Base-by-base conservation (phyloP, 495 filamentous ascomycete genomes). In the Aspergillus sparsus region DNA sequence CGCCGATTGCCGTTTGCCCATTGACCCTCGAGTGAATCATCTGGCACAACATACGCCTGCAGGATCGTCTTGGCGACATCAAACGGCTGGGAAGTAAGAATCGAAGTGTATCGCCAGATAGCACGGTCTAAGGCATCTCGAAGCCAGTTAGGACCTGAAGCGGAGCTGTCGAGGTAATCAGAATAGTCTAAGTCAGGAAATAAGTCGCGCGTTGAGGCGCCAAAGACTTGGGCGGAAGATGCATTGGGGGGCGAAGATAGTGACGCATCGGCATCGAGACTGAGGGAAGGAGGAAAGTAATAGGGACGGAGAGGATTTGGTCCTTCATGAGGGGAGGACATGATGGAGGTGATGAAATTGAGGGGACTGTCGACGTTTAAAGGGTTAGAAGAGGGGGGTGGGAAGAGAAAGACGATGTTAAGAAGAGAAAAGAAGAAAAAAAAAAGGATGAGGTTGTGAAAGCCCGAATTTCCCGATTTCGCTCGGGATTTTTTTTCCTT, bases 261-360 rank as follows among this genome's bases (percentile, higher is more conserved):
- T 45, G 61, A 65, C 64, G 73, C 68, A 31, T 70, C 36, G 62
- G 70, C 47, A 10, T 62, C 63, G 15, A 85, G 80, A 31, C 88
- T 85, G 56, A 92, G 85, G 3, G 90, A 84, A 5, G 92, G 91
- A 18, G 93, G 92, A 63, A 91, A 85, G 75, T 98, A 97, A 75
- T 98, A 98, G 1, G 94, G 94, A 61, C 94, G 83, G 47, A 98
- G 81, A 58, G 94, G 94, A 74, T 98, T 98, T 57, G 89, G 88
- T 63, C 84, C 85, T 65, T 84, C 82, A 67, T 75, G 74, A 64
- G 77, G 75, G 36, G 78, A 60, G 57, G 74, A 70, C 76, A 75
- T 81, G 44, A 49, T 53, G 50, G 37, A 33, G 21, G 21, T 27
- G 21, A 27, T 27, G 46, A 37, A 49, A 36, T 39, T 27, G 49